phyloP scores from a whole-genome alignment of 1,284 basidiomycete species.

The Fomitiporia mediterranea region DNA sequence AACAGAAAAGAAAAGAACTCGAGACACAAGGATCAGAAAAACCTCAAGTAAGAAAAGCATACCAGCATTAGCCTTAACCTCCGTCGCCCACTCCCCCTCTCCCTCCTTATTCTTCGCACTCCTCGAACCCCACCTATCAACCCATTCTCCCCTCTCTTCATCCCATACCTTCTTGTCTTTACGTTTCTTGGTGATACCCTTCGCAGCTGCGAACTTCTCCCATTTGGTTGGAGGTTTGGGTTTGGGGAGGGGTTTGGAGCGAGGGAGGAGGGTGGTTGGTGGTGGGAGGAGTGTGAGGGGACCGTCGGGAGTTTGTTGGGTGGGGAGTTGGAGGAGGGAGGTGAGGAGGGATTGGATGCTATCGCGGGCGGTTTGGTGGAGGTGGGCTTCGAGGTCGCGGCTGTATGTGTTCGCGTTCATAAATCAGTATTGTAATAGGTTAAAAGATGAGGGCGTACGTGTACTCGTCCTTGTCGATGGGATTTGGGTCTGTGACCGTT shows the following conservation, averaged over 20 bases:
- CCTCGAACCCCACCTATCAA: conserved; percentile 82
- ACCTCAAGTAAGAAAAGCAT: no score
- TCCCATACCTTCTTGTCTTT: conserved; percentile 89
- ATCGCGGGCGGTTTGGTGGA: conserved; percentile 79
- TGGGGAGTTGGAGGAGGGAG: conserved; percentile 80
- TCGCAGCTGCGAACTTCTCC: conserved; percentile 92
- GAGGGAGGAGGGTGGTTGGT: conserved; percentile 73
- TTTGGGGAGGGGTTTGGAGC: conserved; percentile 91
- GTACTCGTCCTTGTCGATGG: conserved; percentile 78
- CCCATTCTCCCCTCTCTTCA: conserved; percentile 92
- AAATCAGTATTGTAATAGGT: no score
- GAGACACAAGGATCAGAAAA: background rate
- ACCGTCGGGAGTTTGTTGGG: conserved; percentile 72
- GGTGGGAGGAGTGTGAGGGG: conserved; percentile 81
- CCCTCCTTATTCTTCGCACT: conserved; percentile 86
- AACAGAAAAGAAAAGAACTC: background rate
- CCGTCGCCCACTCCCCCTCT: conserved; percentile 91
- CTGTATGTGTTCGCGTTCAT: no score
- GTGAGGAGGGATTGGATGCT: conserved; percentile 77
- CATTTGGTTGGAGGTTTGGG: conserved; percentile 93
- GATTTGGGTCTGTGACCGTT: conserved; percentile 83
- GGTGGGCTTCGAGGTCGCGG: conserved; percentile 73
- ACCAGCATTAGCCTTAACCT: conserved; percentile 85
- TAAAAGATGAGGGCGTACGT: conserved; percentile 41
- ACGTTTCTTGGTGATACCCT: conserved; percentile 85